Conservation (phyloP, 306 rosid genomes). For the Vigna mungo region DNA sequence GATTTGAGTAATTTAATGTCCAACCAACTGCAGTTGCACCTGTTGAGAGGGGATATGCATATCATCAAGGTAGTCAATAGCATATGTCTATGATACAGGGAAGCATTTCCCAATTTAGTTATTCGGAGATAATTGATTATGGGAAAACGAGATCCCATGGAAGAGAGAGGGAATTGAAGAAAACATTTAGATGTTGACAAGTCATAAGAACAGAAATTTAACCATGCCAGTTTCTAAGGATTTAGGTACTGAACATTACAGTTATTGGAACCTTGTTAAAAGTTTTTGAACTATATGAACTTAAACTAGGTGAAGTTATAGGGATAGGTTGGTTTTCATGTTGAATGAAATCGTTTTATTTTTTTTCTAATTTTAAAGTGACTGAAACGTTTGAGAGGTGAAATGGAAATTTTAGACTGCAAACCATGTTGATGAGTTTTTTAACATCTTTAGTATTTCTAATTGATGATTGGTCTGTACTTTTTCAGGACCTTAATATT, state of each 20-base stretch:
- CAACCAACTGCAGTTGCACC: background rate
- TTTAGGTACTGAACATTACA: background rate
- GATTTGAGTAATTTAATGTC: slow-evolving; percentile 31
- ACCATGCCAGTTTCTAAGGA: background rate
- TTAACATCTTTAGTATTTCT: slow-evolving; percentile 17
- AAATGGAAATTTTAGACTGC: slow-evolving; percentile 19
- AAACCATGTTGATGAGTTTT: slow-evolving; percentile 22
- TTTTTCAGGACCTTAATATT: slow-evolving; percentile 82
- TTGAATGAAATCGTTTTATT: slow-evolving; percentile 1
- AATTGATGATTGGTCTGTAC: slow-evolving; percentile 36
- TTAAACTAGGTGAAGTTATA: background rate
- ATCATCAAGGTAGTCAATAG: background rate
- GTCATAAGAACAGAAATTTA: background rate
- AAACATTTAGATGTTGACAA: background rate
- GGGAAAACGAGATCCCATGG: background rate
- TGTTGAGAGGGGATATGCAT: slow-evolving; percentile 6
- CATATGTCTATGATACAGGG: background rate
- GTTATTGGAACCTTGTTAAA: background rate
- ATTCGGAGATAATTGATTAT: slow-evolving; percentile 1
- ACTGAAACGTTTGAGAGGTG: slow-evolving; percentile 6
- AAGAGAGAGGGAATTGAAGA: background rate
- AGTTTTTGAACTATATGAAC: background rate
- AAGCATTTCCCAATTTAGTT: background rate
- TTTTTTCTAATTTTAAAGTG: background rate
- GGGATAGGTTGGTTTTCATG: background rate